Evolutionary conservation across 805 yeast species (phyloP).

Genomic region (Nakazawaea wyomingensis): DNA sequence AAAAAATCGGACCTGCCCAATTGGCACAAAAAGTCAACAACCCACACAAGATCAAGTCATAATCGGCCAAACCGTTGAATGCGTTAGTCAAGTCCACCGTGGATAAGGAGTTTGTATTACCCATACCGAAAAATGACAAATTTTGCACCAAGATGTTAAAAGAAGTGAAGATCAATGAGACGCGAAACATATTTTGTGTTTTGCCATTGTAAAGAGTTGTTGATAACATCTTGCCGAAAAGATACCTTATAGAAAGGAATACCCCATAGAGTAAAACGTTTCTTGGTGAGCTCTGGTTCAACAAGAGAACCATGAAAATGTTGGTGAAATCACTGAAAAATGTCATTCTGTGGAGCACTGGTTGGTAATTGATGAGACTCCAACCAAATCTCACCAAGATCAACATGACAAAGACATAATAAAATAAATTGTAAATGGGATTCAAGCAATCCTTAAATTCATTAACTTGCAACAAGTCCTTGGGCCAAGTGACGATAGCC

Average conservation of each 20-base stretch:
- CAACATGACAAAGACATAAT: conserved; percentile 23
- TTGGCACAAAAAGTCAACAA: conserved; percentile 75
- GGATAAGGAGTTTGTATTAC: conserved; percentile 89
- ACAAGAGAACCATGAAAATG: conserved; percentile 32
- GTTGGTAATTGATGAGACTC: conserved; percentile 15
- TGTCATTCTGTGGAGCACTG: conserved; percentile 10
- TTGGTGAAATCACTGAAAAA: conserved; percentile 33
- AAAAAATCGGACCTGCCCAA: conserved; percentile 80
- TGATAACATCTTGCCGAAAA: conserved; percentile 9
- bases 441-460: conserved; percentile 26
- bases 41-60: conserved; percentile 69
- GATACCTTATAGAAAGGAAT: conserved; percentile 25
- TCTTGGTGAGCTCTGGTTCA: conserved; percentile 45
- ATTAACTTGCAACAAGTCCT: conserved; percentile 25
- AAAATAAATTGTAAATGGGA: conserved; percentile 31
- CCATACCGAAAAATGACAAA: conserved; percentile 77
- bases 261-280: conserved; percentile 45
- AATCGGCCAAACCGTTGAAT: conserved; percentile 78
- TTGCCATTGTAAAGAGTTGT: conserved; percentile 8
- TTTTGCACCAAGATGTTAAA: conserved; percentile 58
- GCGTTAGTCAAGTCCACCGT: conserved; percentile 89
- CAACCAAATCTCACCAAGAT: conserved; percentile 27
- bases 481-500: conserved; percentile 23
- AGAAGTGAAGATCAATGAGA: conserved; percentile 21
- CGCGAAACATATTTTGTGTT: conserved; percentile 14